Percentiles rank a stretch among this genome's conserved stretches.
phyloP scores from a whole-genome alignment of 2,329 filamentous ascomycete genomes.

The Cryphonectria radicalis region DNA sequence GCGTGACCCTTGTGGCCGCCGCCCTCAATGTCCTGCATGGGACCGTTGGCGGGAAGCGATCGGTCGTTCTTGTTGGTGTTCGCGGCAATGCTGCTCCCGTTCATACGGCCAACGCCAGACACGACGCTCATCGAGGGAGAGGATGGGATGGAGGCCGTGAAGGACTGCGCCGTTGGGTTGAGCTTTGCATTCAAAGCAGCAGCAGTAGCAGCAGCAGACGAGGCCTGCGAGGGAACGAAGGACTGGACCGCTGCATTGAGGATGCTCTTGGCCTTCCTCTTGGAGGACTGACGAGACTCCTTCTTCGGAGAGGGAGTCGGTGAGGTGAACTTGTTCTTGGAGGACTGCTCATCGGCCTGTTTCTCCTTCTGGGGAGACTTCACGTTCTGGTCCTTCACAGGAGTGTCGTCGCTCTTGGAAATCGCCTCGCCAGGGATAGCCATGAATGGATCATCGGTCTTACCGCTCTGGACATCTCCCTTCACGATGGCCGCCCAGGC shows the following conservation, averaged over 20 bases:
- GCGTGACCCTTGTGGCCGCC: constrained; percentile 6
- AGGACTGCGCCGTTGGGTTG: constrained; percentile 4
- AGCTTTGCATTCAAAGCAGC: neutral
- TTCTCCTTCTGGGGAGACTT: constrained; percentile 16
- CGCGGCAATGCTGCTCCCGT: neutral
- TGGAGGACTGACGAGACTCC: constrained; percentile 8
- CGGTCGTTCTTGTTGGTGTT: neutral
- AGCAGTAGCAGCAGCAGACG: neutral
- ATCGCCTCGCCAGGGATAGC: neutral
- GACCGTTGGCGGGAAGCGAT: neutral
- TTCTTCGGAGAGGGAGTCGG: constrained; percentile 22
- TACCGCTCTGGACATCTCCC: neutral
- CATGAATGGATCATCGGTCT: constrained; percentile 19
- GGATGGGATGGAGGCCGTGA: neutral
- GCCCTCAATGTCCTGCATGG: neutral
- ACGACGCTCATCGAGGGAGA: constrained; percentile 6
- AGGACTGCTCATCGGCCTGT: neutral
- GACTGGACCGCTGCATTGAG: constrained; percentile 31
- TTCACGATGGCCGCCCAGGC: constrained; percentile 14
- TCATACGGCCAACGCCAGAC: neutral
- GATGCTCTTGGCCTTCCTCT: neutral
- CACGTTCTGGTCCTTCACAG: constrained; percentile 14
- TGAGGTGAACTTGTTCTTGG: neutral
- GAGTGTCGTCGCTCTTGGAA: neutral
- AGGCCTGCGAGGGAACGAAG: constrained; percentile 25